phyloP scores from a whole-genome alignment of 768 basidiomycete genomes.

The Kwoniella sp. region DNA sequence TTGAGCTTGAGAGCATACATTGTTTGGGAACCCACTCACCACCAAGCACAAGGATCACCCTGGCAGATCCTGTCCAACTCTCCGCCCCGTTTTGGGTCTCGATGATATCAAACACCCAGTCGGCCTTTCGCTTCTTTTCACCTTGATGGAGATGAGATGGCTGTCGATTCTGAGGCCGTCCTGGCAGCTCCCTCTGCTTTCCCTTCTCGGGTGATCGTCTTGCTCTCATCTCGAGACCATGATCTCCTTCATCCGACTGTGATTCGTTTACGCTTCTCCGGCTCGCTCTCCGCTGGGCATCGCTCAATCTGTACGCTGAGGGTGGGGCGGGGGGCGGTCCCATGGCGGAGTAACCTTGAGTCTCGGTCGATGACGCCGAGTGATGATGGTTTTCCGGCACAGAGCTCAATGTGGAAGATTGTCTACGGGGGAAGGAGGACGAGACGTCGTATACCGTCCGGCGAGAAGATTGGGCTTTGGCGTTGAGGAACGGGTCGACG shows the following conservation, averaged over 20 bases:
- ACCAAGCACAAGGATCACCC: slow-evolving; percentile 30
- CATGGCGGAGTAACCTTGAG: background rate
- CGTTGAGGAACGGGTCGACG: slow-evolving; percentile 1
- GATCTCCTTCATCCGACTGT: background rate
- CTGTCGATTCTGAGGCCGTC: background rate
- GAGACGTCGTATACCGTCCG: slow-evolving; percentile 1
- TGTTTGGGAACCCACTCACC: no score
- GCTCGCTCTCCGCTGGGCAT: background rate
- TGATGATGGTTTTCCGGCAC: slow-evolving; percentile 15
- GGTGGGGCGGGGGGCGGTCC: slow-evolving; percentile 1
- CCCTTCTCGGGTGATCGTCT: slow-evolving; percentile 7
- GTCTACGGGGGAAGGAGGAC: background rate
- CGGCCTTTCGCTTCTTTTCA: slow-evolving; percentile 6
- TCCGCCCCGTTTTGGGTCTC: slow-evolving; percentile 16
- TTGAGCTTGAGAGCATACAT: no score
- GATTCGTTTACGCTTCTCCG: background rate
- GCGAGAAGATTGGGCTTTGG: slow-evolving; percentile 7
- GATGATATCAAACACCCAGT: slow-evolving; percentile 27
- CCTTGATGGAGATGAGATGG: no score
- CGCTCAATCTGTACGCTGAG: background rate
- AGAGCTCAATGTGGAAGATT: slow-evolving; percentile 1
- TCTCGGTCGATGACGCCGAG: background rate
- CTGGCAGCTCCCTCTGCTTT: slow-evolving; percentile 3
- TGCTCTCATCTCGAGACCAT: no score
- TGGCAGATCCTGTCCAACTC: slow-evolving; percentile 15